Evolutionary conservation across 305 asterid genomes (phyloP).

Genomic region (Fraxinus sp.): DNA sequence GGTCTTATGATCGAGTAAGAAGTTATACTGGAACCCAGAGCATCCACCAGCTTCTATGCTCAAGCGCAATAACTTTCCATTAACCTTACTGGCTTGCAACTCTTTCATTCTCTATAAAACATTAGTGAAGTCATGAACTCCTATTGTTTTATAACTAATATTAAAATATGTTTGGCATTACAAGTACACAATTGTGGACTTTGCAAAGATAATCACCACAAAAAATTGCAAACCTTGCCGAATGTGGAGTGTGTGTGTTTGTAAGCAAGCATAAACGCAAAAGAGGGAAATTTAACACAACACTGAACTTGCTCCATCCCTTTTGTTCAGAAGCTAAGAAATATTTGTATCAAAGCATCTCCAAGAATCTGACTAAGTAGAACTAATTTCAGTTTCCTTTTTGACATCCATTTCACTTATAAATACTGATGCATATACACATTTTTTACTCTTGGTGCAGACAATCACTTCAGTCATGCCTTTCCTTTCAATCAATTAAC

Average conservation of each 20-base stretch:
- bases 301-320: neutral
- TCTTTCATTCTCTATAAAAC: slow-evolving; percentile 70
- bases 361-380: neutral
- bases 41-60: slow-evolving; percentile 97
- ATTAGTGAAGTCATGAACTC: slow-evolving; percentile 12
- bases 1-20: slow-evolving; percentile 73
- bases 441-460: neutral
- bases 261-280: neutral
- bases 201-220: neutral
- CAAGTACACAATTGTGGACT: neutral
- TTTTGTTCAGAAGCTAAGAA: neutral
- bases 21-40: slow-evolving; percentile 96
- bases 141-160: neutral
- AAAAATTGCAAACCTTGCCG: neutral
- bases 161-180: neutral
- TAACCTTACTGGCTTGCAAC: slow-evolving; percentile 69
- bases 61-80: slow-evolving; percentile 72
- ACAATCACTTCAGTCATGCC: neutral
- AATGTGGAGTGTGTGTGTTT: neutral
- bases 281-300: neutral
- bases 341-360: neutral
- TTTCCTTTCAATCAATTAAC: neutral
- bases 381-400: neutral
- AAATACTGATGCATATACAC: neutral
- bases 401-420: neutral